Evolutionary conservation across 257 asterid species (phyloP).

Genomic region (Jasminum sambac): DNA sequence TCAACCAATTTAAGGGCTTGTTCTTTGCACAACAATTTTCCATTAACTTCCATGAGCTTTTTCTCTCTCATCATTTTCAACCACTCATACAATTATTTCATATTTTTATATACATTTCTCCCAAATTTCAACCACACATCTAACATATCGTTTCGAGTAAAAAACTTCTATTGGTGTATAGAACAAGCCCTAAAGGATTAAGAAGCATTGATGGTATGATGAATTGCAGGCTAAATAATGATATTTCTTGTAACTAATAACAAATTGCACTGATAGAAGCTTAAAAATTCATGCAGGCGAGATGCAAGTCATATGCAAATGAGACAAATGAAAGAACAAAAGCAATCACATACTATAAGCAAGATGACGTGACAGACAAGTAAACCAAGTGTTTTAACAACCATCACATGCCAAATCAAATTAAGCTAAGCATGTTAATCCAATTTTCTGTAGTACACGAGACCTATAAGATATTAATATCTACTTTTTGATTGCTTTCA

Average conservation of each 20-base stretch:
- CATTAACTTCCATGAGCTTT: too few relatives aligned
- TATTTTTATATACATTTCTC: too few relatives aligned
- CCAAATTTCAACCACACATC: too few relatives aligned
- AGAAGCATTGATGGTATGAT: neutral
- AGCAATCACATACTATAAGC: conserved; percentile 3
- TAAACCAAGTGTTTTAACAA: neutral
- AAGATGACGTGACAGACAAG: conserved; percentile 12
- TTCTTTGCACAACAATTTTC: too few relatives aligned
- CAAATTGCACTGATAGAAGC: conserved; percentile 18
- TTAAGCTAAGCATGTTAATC: neutral
- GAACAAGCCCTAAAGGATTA: neutral
- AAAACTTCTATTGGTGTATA: too few relatives aligned
- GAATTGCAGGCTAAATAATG: neutral
- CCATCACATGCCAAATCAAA: neutral
- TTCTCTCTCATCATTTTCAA: too few relatives aligned
- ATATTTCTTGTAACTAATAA: conserved; percentile 10
- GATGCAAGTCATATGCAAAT: neutral
- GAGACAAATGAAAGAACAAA: neutral
- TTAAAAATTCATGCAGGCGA: conserved; percentile 7
- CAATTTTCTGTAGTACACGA: neutral
- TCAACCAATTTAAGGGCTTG: too few relatives aligned
- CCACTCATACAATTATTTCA: too few relatives aligned
- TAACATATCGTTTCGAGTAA: too few relatives aligned
- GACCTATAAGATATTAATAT: neutral
- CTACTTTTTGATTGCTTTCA: neutral